Base-by-base conservation (phyloP, 1,139 yeast species). In the Suhomyces yuchorum region DNA sequence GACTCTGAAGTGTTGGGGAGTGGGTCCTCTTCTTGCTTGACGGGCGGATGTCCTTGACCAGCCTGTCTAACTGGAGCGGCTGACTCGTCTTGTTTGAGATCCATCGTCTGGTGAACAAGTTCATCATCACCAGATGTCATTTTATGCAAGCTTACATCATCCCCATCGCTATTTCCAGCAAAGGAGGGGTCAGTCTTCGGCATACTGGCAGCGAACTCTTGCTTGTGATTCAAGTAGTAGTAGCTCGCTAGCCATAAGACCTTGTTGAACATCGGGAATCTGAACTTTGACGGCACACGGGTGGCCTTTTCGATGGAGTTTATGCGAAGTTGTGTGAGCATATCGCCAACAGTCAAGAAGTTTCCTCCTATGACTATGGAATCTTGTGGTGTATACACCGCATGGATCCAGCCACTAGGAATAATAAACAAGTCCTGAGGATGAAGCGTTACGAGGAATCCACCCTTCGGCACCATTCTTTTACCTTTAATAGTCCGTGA, bases 341-440 rank as follows among this genome's bases (percentile, higher is more conserved):
- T 67, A 57, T 86, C 85, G 50, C 81, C 68, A 39, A 82, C 62
- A 0, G 96, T 88, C 28, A 91, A 68, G 61, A 84, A 91, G 62
- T 91, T 91, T 0, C 97, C 97, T 1, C 97, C 97, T 47, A 91
- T 81, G 2, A 91, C 91, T 2, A 90, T 68, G 0, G 96, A 82
- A 60, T 91, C 96, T 17, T 71, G 70, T 0, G 96, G 95, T 0
- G 97, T 90, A 59, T 83, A 82, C 0, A 91, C 97, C 0, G 95
- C 85, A 65, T 91, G 97, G 44, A 91, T 90, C 96, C 96, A 91
- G 0, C 97, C 97, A 44, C 96, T 83, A 2, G 97, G 97, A 14
- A 91, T 85, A 14, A 90, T 73, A 65, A 91, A 77, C 22, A 90
- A 76, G 61, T 91, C 97, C 0, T 96, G 96, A 1, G 80, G 75